Evolutionary conservation across 2,329 filamentous ascomycete genomes (phyloP), one percentile per base, ranked within the genome.

Genomic region (Lecanicillium sp.): DNA sequence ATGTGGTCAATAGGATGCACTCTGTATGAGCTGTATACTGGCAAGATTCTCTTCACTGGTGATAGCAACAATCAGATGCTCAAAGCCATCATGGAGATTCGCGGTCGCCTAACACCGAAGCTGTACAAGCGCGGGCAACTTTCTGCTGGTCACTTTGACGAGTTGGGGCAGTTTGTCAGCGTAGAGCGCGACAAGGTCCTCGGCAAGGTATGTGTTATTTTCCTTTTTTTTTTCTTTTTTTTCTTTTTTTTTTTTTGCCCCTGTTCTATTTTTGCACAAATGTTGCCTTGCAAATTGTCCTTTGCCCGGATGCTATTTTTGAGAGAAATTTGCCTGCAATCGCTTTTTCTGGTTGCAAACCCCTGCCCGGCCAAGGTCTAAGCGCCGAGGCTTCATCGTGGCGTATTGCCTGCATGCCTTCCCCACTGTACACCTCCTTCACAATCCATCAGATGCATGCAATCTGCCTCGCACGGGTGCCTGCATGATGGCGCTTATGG

Each of bases 1-100:
- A 86, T 95, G 71, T 98, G 92, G 92, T 94, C 90, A 7, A 87
- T 97, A 48, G 94, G 92, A 28, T 98, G 92, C 64, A 98, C 92
- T 1, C 71, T 97, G 20, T 98, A 94, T 60, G 92, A 98, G 64
- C 71, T 98, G 29, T 97, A 94, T 66, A 97, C 92, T 1, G 92
- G 92, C 54, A 95, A 96, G 60, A 97, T 98, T 42, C 71, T 98
- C 22, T 98, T 98, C 59, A 88, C 87, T 1, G 92, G 92, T 43
- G 79, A 86, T 47, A 92, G 87, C 65, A 98, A 98, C 68, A 98
- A 98, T 57, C 88, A 95, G 65, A 98, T 98, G 92, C 77, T 98
- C 44, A 85, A 87, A 46, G 82, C 84, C 15, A 95, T 98, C 51
- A 94, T 96, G 81, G 90, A 98, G 58, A 88, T 90, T 51, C 81